Evolutionary conservation across 345 rosid species (phyloP), one percentile per base, ranked within the genome.

Genomic region (Zanthoxylum bungeanum): DNA sequence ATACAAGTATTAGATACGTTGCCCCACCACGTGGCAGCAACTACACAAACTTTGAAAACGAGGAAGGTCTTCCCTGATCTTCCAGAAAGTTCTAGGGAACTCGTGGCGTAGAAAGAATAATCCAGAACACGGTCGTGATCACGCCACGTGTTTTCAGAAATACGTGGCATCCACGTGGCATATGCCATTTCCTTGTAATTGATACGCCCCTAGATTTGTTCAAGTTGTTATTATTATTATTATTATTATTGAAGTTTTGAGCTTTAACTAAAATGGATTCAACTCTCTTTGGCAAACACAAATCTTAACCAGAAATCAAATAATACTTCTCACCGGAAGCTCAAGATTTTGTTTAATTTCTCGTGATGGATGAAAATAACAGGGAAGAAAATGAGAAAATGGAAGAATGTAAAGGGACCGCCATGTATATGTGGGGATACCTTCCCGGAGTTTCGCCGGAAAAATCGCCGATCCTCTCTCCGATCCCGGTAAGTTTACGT

Each of bases 391-490:
- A 51, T 9, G 62, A 60, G 75, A 83, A 70, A 64, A 70, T 64
- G 82, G 78, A 76, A 78, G 81, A 78, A 50, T 47, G 81, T 27
- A 77, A 70, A 36, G 76, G 47, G 61, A 68, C 50, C 5, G 65
- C 66, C 27, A 85, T 90, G 55, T 92, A 82, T 70, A 84, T 86
- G 91, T 92, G 91, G 74, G 98, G 96, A 3, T 92, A 92, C 74
- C 66, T 92, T 2, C 98, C 98, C 0, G 96, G 93, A 72, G 73
- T 81, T 10, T 74, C 80, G 69, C 78, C 80, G 71, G 91, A 87
- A 75, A 86, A 87, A 68, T 81, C 96, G n/a, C 88, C 94, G 37
- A 79, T 86, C 22, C 75, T 86, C 8, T 74, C 87, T 49, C 93
- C 89, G 46, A 68, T 71, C 50, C 68, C 76, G 24, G 84, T 81